Evolutionary conservation across 129 eudicot species (phyloP), one percentile per base, ranked within the genome.

Genomic region (Centella asiatica): DNA sequence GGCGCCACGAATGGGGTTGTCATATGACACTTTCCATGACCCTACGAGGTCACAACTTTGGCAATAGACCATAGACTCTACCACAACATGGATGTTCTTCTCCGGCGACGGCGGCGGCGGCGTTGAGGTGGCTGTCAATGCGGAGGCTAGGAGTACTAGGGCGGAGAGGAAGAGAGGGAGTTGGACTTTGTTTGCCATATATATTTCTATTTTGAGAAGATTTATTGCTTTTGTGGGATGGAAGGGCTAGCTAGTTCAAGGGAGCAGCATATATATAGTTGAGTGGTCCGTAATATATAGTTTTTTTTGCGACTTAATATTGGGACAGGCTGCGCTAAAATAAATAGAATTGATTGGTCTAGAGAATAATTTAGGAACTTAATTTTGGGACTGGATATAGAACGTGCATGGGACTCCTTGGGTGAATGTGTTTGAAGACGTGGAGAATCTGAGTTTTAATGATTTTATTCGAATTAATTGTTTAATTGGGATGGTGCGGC

Each of bases 31-130:
- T n/a, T 80, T 73, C 98, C 98, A 92, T 9, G 94, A 74, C 1
- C 94, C 90, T 0, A 51, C 64, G 45, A 50, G 56, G 20, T 81
- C 72, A 54, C 98, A 90, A 68, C 83, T 87, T 54, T 92, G 98
- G 77, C 98, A 92, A 57, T 79, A 79, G 53, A 92, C 86, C 15
- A 68, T 65, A 48, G 94, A 90, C 76, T 92, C 98, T 18, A 92
- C 88, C 24, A 77, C 88, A 53, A 87, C 79, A 1, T 84, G 65
- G 60, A 78, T 62, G n/a, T 78, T 66, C 48, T 67, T 83, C 8
- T 72, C 75, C 4, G 57, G 29, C 12, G 55, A 10, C 28, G 4
- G 55, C 23, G 24, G 29, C 24, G 17, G n/a, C 25, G 52, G 52
- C 52, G 55, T 19, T 22, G 55, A 28, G 5, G 13, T 9, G 67